Conservation (phyloP, 306 rosid genomes). For the Hylodesmum podocarpum region DNA sequence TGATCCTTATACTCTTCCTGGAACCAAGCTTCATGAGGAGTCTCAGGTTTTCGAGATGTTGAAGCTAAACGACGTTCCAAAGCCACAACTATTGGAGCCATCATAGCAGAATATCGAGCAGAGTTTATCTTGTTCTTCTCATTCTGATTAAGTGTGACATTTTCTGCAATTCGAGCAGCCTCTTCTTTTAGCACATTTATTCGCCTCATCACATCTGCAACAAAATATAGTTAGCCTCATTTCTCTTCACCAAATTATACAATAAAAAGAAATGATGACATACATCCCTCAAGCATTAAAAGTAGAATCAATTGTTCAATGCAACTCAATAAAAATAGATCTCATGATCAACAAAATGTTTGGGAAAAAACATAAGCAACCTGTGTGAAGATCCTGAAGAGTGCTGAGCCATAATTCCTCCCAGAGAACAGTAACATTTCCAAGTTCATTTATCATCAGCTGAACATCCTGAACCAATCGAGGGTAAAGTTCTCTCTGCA, state of each 20-base stretch:
- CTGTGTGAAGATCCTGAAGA: constrained; percentile 97
- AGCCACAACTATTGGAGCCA: constrained; percentile 98
- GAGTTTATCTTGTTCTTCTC: constrained; percentile 93
- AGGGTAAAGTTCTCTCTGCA: constrained; percentile 88
- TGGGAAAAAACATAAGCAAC: constrained; percentile 39
- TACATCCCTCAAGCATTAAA: constrained; percentile 13
- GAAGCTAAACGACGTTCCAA: constrained; percentile 95
- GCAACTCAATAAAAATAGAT: constrained; percentile 23
- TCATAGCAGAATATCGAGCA: constrained; percentile 97
- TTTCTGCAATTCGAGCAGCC: constrained; percentile 91
- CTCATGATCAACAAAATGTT: constrained; percentile 21
- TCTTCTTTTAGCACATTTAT: constrained; percentile 89
- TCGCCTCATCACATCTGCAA: constrained; percentile 94
- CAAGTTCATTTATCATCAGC: constrained; percentile 93
- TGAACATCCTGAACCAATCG: constrained; percentile 86
- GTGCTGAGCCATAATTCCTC: constrained; percentile 99
- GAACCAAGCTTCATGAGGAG: constrained; percentile 97
- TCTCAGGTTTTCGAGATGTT: constrained; percentile 91
- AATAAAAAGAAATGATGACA: constrained; percentile 16
- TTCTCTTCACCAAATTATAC: constrained; percentile 19
- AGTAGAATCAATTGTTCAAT: not conserved
- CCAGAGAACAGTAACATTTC: constrained; percentile 97
- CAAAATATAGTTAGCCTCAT: constrained; percentile 31
- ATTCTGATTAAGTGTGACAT: constrained; percentile 82
- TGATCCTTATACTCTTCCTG: constrained; percentile 79